Percentiles rank a stretch among this genome's conserved stretches.
These are phyloP conservation scores for Turritis glabra DNA, from an alignment of 345 rosid genomes.

Conservation along the genomic window DNA sequence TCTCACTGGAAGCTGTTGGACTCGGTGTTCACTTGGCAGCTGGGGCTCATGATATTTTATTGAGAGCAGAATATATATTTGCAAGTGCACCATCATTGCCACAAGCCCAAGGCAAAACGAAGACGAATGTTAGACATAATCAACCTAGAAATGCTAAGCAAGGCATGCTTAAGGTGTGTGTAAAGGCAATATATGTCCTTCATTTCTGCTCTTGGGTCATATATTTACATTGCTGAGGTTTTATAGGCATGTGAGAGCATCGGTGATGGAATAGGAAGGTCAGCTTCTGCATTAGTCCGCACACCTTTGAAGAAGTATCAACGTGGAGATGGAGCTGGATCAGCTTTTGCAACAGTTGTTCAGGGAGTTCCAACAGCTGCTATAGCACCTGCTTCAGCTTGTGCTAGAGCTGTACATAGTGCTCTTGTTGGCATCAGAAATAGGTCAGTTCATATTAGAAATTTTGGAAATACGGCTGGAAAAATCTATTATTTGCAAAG, in stretches of 20 bases:
- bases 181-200: constrained; percentile 8
- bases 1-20: constrained; percentile 91
- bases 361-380: constrained; percentile 92
- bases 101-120: constrained; percentile 46
- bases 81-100: constrained; percentile 61
- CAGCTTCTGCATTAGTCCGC: constrained; percentile 86
- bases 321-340: constrained; percentile 82
- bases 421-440: constrained; percentile 90
- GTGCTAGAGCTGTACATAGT: constrained; percentile 77
- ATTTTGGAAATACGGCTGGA: neutral
- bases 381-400: constrained; percentile 85
- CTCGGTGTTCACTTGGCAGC: constrained; percentile 97
- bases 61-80: constrained; percentile 69
- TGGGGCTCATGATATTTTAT: constrained; percentile 76
- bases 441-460: constrained; percentile 49
- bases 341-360: constrained; percentile 79
- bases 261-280: constrained; percentile 86
- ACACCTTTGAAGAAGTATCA: constrained; percentile 76
- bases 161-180: constrained; percentile 79
- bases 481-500: neutral
- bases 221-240: constrained; percentile 28
- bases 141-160: constrained; percentile 87
- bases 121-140: constrained; percentile 64
- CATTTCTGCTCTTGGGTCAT: constrained; percentile 25
- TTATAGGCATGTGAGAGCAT: constrained; percentile 80